A percentile compares a stretch with the other conserved stretches of the same genome.
Conservation (phyloP, 1,139 yeast genomes). For the Debaryomycetaceae sp. region DNA sequence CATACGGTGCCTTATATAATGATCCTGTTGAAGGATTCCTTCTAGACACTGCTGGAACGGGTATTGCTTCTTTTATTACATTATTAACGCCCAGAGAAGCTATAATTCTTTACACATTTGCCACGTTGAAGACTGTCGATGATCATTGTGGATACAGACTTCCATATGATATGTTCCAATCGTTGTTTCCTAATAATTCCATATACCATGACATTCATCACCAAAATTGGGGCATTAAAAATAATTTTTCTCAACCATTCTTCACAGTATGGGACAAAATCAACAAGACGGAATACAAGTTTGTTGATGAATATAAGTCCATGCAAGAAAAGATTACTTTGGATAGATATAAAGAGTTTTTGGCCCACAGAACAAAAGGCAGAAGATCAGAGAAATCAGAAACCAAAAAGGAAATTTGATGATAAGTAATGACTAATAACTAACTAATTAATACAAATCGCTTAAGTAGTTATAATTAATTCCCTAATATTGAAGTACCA, state of each 20-base stretch:
- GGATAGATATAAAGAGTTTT: slow-evolving; percentile 58
- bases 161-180: slow-evolving; percentile 88
- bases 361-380: slow-evolving; percentile 38
- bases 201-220: slow-evolving; percentile 97
- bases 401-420: slow-evolving; percentile 4
- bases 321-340: slow-evolving; percentile 59
- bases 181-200: slow-evolving; percentile 89
- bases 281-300: slow-evolving; percentile 69
- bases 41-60: slow-evolving; percentile 90
- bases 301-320: slow-evolving; percentile 55
- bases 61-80: slow-evolving; percentile 65
- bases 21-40: slow-evolving; percentile 92
- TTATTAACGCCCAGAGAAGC: slow-evolving; percentile 74
- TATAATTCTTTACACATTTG: slow-evolving; percentile 70
- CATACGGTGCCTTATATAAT: slow-evolving; percentile 93
- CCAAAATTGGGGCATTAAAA: slow-evolving; percentile 92
- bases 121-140: slow-evolving; percentile 94
- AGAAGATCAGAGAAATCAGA: slow-evolving; percentile 8
- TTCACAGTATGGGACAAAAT: slow-evolving; percentile 88
- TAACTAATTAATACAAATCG: not conserved
- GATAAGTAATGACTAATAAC: not conserved
- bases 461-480: not conserved
- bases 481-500: not conserved
- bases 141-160: slow-evolving; percentile 96
- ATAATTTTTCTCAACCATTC: slow-evolving; percentile 95